Evolutionary conservation across 441 rosid species (phyloP), one percentile per base, ranked within the genome.

Genomic region (Gossypium gossypioides): DNA sequence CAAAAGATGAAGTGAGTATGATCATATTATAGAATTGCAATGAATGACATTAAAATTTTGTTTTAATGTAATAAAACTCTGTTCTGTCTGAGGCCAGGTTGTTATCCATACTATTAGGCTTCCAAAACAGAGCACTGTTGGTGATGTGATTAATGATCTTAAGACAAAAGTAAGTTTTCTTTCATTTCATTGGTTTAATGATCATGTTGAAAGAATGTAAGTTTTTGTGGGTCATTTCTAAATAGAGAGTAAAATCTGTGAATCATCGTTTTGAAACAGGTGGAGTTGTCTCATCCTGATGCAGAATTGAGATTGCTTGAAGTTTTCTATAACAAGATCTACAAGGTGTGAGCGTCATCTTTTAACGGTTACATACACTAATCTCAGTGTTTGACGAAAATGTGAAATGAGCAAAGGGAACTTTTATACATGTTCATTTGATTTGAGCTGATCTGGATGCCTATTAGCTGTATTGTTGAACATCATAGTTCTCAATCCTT

Each of bases 81-180:
- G 32, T 56, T 68, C 34, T 13, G 6, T 80, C 34, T 69, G 60
- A 29, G 76, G 12, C 57, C 84, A 85, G 89, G 83, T 82, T 34
- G 79, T 76, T 8, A 76, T 79, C 55, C 89, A 81, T 75, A 83
- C 86, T 9, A 81, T 85, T 69, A 80, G 89, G 68, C 78, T 85
- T 75, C 87, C 89, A 32, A 85, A 83, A 66, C 83, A 85, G 80
- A 80, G 86, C 74, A 77, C 89, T 16, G 89, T 85, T 0, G 89
- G 84, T 13, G 87, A 85, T 74, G 89, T 83, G 48, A 48, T 48
- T 48, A 48, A 48, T n/a, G 19, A 15, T 15, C 82, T 85, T 15
- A 85, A 78, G 71, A 71, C 85, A 71, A 85, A 78, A 86, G 88
- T 81, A 70, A 46, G 48, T 19, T 7, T 69, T 52, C 37, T 32